A percentile compares a stretch with the other conserved stretches of the same genome.
These are phyloP conservation scores for Syncephalastrum contaminatum DNA, from an alignment of 371 early-diverging fungal species.

Conservation along the genomic window DNA sequence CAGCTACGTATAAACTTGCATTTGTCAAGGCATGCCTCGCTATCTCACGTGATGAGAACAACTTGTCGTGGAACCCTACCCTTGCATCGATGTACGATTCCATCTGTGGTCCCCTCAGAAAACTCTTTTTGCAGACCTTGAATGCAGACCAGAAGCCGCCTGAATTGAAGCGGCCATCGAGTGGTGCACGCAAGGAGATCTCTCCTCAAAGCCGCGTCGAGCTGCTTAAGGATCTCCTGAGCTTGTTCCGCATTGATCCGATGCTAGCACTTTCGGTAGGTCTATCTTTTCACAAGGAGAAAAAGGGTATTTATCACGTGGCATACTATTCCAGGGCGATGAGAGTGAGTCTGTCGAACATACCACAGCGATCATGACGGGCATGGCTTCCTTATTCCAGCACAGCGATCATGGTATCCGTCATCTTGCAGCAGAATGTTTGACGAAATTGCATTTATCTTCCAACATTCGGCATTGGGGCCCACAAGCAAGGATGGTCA, in stretches of 20 bases:
- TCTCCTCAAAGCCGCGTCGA: conserved; percentile 52
- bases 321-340: conserved; percentile 13
- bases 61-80: conserved; percentile 72
- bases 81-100: conserved; percentile 62
- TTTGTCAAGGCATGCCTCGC: conserved; percentile 73
- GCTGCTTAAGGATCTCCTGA: conserved; percentile 64
- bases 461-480: conserved; percentile 61
- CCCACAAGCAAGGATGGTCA: conserved; percentile 43
- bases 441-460: conserved; percentile 59
- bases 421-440: conserved; percentile 62
- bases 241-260: conserved; percentile 68
- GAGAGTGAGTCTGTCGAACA: conserved; percentile 50
- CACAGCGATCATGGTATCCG: conserved; percentile 63
- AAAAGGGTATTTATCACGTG: background rate
- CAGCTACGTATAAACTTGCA: conserved; percentile 66
- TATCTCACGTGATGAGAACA: conserved; percentile 67
- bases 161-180: background rate
- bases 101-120: conserved; percentile 62
- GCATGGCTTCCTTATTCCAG: conserved; percentile 61
- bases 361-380: conserved; percentile 59
- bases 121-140: conserved; percentile 60
- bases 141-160: conserved; percentile 1
- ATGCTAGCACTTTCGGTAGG: conserved; percentile 61
- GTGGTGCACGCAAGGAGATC: conserved; percentile 20
- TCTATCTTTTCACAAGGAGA: background rate